phyloP scores from a whole-genome alignment of 192 early-diverging fungal species.

The Entomortierella chlamydospora region DNA sequence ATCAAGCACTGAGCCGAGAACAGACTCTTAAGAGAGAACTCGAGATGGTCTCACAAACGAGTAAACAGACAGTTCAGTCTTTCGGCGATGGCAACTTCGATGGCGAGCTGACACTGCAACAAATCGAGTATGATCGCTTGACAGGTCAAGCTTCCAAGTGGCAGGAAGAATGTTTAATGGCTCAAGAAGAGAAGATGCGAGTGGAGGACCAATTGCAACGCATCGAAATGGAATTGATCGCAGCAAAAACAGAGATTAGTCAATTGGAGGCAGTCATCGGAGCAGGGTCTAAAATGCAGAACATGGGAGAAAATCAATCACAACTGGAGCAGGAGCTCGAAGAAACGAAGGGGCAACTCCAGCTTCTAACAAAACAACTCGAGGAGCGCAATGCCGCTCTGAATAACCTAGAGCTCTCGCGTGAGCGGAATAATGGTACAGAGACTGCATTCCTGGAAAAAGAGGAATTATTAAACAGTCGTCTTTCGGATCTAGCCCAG shows the following conservation, averaged over 20 bases:
- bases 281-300: background rate
- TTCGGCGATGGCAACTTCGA: background rate
- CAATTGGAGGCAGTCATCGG: conserved; percentile 3
- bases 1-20: conserved; percentile 10
- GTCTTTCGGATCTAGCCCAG: background rate
- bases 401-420: background rate
- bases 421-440: background rate
- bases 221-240: conserved; percentile 17
- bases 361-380: background rate
- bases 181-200: conserved; percentile 36
- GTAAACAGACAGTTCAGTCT: background rate
- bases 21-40: conserved; percentile 4
- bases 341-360: background rate
- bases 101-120: background rate
- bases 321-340: conserved; percentile 5
- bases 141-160: conserved; percentile 7
- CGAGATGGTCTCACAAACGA: background rate
- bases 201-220: conserved; percentile 19
- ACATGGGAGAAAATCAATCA: background rate
- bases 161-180: conserved; percentile 29
- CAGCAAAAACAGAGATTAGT: conserved; percentile 22
- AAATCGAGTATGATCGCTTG: conserved; percentile 4
- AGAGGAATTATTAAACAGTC: background rate
- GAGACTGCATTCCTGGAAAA: background rate
- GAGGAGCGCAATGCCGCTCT: background rate